phyloP scores from a whole-genome alignment of 1,284 basidiomycete genomes.

The Ustilago hordei region DNA sequence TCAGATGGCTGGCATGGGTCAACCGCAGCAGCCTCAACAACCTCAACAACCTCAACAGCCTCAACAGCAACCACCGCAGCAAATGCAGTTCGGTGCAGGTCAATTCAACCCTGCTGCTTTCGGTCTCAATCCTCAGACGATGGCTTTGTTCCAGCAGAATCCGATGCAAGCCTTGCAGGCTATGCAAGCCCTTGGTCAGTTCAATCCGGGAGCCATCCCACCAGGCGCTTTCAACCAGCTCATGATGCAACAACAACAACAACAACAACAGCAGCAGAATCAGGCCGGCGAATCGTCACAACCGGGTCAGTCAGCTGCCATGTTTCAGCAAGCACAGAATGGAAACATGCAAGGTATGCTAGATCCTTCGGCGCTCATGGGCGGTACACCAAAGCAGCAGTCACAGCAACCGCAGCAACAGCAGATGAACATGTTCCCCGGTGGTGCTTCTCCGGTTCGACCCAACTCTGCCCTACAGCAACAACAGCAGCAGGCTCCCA shows the following conservation, averaged over 20 bases:
- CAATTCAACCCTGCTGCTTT: conserved; percentile 43
- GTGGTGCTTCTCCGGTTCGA: conserved; percentile 36
- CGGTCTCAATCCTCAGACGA: conserved; percentile 43
- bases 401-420: conserved; percentile 34
- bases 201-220: conserved; percentile 42
- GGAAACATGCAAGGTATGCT: conserved; percentile 36
- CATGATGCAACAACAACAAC: conserved; percentile 48
- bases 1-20: conserved; percentile 38
- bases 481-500: conserved; percentile 31
- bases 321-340: conserved; percentile 42
- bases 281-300: conserved; percentile 28
- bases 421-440: conserved; percentile 30
- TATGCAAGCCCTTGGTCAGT: conserved; percentile 48
- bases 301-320: conserved; percentile 21
- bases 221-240: conserved; percentile 43
- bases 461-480: conserved; percentile 40
- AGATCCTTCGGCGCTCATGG: conserved; percentile 45
- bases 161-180: conserved; percentile 54
- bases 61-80: conserved; percentile 29
- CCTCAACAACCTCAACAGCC: conserved; percentile 20
- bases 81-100: conserved; percentile 24
- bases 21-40: conserved; percentile 33
- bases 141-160: conserved; percentile 47
- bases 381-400: conserved; percentile 23
- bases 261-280: conserved; percentile 33